A percentile compares a stretch with the other conserved stretches of the same genome.
phyloP scores from a whole-genome alignment of 1,284 basidiomycete species.

The Cerioporus squamosus region DNA sequence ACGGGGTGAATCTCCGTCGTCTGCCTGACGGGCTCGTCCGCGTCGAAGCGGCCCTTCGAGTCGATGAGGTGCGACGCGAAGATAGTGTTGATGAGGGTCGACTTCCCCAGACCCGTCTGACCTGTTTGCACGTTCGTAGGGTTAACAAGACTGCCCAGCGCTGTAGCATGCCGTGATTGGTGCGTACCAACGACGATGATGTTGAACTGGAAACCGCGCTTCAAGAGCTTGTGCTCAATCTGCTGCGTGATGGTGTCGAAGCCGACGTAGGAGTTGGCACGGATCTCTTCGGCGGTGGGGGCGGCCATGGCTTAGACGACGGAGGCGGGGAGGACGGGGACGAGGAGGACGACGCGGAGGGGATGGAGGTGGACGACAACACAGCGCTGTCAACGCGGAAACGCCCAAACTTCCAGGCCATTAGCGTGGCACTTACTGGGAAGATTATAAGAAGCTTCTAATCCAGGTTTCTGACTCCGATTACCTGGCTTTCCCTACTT shows the following conservation, averaged over 20 bases:
- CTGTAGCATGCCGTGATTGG: background rate
- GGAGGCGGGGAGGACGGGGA: slow-evolving; percentile 10
- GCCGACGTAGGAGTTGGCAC: slow-evolving; percentile 88
- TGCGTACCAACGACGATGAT: slow-evolving; percentile 87
- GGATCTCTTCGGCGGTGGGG: slow-evolving; percentile 70
- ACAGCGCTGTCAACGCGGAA: slow-evolving; percentile 15
- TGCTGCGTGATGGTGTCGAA: slow-evolving; percentile 97
- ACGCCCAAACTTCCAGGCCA: too few species aligned
- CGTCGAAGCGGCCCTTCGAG: slow-evolving; percentile 91
- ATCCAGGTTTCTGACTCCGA: slow-evolving; percentile 13
- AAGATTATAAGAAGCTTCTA: slow-evolving; percentile 17
- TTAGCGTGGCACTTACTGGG: slow-evolving; percentile 5
- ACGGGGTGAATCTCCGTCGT: slow-evolving; percentile 97
- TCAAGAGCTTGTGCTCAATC: slow-evolving; percentile 99
- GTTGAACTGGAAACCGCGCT: slow-evolving; percentile 99
- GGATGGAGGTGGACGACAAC: slow-evolving; percentile 23
- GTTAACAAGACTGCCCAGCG: background rate
- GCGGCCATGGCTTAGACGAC: slow-evolving; percentile 43
- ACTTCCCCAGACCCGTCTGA: slow-evolving; percentile 95
- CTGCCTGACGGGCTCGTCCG: slow-evolving; percentile 88
- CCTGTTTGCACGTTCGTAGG: slow-evolving; percentile 49
- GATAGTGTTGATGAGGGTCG: slow-evolving; percentile 97
- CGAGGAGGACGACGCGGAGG: slow-evolving; percentile 14
- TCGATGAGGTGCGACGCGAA: slow-evolving; percentile 98
- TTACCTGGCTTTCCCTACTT: background rate